These are phyloP conservation scores for Colletotrichum lindemuthianum DNA, from an alignment of 2,329 filamentous ascomycete species.

Conservation along the genomic window DNA sequence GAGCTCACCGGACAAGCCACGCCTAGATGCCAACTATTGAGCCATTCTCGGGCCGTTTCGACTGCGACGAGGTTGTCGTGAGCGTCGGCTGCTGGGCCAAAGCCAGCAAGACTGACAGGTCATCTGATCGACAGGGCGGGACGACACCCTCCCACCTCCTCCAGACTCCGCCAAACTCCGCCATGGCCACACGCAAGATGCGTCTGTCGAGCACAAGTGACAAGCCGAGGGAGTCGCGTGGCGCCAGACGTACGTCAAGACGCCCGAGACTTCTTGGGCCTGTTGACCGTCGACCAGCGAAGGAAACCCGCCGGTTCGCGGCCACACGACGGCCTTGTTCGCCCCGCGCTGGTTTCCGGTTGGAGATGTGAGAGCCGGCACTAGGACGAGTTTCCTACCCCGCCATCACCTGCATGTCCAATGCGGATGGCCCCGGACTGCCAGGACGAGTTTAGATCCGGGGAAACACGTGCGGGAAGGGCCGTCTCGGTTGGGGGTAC, in stretches of 20 bases:
- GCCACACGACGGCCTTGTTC: constrained; percentile 20
- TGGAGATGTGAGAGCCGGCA: constrained; percentile 26
- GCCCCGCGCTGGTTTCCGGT: constrained; percentile 28
- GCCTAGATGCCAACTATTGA: no score
- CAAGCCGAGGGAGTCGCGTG: no score
- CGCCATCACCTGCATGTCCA: constrained; percentile 21
- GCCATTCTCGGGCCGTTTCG: constrained; percentile 15
- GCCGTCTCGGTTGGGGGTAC: constrained; percentile 31
- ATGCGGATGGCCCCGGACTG: constrained; percentile 22
- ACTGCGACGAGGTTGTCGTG: not conserved
- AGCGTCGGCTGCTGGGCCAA: no score
- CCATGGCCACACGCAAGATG: not conserved
- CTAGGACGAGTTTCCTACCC: constrained; percentile 24
- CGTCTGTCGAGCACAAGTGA: not conserved
- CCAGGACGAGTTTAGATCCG: constrained; percentile 27
- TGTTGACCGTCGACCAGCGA: not conserved
- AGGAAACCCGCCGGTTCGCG: not conserved
- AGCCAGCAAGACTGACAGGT: not conserved
- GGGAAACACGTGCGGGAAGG: constrained; percentile 24
- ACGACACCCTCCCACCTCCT: constrained; percentile 1
- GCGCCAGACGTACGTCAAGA: not conserved
- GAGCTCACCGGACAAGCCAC: not conserved
- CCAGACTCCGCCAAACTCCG: constrained; percentile 31
- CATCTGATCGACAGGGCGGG: constrained; percentile 22
- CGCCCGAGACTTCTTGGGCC: not conserved